Evolutionary conservation across 208 protist genomes (phyloP).

Genomic region (Acanthamoeba castellanii): DNA sequence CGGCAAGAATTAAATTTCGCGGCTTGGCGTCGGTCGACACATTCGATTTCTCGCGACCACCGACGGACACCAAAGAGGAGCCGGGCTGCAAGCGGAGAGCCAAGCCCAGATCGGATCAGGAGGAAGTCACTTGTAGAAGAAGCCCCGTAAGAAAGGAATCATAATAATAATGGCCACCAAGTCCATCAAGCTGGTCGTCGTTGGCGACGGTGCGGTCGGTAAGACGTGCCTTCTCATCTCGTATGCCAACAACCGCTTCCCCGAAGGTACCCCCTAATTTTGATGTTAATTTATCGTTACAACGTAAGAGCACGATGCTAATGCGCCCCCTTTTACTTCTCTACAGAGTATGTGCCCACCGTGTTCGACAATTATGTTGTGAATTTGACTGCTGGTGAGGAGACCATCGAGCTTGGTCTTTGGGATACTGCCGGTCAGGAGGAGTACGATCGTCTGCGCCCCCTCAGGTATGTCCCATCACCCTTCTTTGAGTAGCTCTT

Average conservation of each 20-base stretch:
- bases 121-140: neutral
- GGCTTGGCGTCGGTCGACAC: neutral
- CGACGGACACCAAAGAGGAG: neutral
- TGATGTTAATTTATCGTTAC: neutral
- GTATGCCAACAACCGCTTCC: conserved; percentile 92
- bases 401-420: conserved; percentile 88
- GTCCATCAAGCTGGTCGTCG: conserved; percentile 90
- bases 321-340: neutral
- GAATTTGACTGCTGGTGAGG: conserved; percentile 89
- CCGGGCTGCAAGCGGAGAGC: neutral
- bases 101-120: neutral
- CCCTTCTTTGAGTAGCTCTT: too few species aligned
- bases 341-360: conserved; percentile 34
- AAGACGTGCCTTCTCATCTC: conserved; percentile 92
- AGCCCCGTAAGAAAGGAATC: neutral
- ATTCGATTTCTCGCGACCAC: neutral
- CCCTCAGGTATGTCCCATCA: conserved; percentile 88
- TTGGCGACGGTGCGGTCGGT: conserved; percentile 92
- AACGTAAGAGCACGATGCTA: too few species aligned
- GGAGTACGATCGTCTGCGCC: conserved; percentile 90
- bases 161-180: conserved; percentile 61
- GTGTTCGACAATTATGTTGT: conserved; percentile 87
- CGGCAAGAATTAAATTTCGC: neutral
- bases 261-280: conserved; percentile 75
- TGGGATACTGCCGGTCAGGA: conserved; percentile 89